Percentiles rank a stretch among this genome's conserved stretches.
Evolutionary conservation across 2,329 filamentous ascomycete genomes (phyloP).

Genomic region (Trichoderma koningiopsis): DNA sequence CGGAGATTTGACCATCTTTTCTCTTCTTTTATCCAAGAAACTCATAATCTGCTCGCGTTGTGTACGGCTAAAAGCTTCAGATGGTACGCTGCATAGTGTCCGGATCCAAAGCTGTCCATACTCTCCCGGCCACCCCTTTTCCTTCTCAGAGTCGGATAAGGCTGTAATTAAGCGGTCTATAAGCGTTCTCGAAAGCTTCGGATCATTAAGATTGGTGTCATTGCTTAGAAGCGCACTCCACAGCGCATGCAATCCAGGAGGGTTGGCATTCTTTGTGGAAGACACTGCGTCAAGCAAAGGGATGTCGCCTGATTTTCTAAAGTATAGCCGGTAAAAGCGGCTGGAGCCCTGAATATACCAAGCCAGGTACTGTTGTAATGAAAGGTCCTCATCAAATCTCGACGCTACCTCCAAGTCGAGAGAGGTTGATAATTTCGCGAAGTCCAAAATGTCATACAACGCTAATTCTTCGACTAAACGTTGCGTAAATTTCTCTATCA

Average conservation of each 20-base stretch:
- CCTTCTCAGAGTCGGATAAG: constrained; percentile 35
- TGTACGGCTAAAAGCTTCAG: constrained; percentile 45
- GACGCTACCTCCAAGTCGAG: constrained; percentile 28
- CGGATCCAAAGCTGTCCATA: constrained; percentile 37
- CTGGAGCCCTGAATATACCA: constrained; percentile 41
- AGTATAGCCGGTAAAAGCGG: constrained; percentile 37
- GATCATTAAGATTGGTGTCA: constrained; percentile 43
- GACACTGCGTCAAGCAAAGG: constrained; percentile 35
- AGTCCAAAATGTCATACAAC: constrained; percentile 32
- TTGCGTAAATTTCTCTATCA: constrained; percentile 40
- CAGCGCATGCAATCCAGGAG: constrained; percentile 29
- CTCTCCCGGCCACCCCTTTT: constrained; percentile 39
- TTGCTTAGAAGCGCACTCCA: constrained; percentile 41
- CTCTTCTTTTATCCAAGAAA: constrained; percentile 36
- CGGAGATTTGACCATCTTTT: constrained; percentile 32
- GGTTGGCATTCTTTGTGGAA: constrained; percentile 28
- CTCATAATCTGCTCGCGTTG: constrained; percentile 49
- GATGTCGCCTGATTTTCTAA: constrained; percentile 32
- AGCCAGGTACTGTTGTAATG: constrained; percentile 38
- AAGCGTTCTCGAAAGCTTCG: constrained; percentile 37
- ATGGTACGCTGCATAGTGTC: constrained; percentile 40
- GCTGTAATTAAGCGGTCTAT: constrained; percentile 38
- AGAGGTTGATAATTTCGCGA: constrained; percentile 29
- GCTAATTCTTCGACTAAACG: constrained; percentile 39
- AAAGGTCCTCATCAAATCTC: constrained; percentile 34